A percentile compares a stretch with the other conserved stretches of the same genome.
Evolutionary conservation across 1,284 basidiomycete genomes (phyloP).

Genomic region (Neonothopanus nambi): DNA sequence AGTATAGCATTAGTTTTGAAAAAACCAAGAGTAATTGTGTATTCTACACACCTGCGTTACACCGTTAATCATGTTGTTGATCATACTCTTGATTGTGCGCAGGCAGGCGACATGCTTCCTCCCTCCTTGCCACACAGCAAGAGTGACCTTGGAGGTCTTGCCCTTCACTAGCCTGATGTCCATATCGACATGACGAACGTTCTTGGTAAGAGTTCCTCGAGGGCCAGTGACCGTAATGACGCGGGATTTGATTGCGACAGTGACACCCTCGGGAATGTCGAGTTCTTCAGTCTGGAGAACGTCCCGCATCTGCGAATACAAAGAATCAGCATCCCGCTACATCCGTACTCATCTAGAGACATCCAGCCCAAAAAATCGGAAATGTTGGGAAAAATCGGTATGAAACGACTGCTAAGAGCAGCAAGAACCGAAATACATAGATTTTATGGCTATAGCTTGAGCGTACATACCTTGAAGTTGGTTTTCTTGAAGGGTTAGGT

Average conservation of each 20-base stretch:
- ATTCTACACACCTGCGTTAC: slow-evolving; percentile 78
- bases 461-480: too few species aligned
- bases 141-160: slow-evolving; percentile 78
- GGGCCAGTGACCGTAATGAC: slow-evolving; percentile 89
- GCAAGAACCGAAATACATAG: background rate
- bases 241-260: slow-evolving; percentile 85
- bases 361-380: slow-evolving; percentile 29
- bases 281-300: slow-evolving; percentile 94
- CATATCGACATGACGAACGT: slow-evolving; percentile 94
- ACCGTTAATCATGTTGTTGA: slow-evolving; percentile 97
- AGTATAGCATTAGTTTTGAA: slow-evolving; percentile 5
- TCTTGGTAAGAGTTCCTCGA: slow-evolving; percentile 88
- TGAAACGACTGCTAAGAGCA: background rate
- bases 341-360: slow-evolving; percentile 17
- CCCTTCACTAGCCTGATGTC: slow-evolving; percentile 85
- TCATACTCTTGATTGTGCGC: slow-evolving; percentile 92
- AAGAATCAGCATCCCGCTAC: slow-evolving; percentile 19
- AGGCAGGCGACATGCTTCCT: slow-evolving; percentile 99
- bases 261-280: slow-evolving; percentile 84
- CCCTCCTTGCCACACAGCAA: slow-evolving; percentile 97
- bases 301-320: slow-evolving; percentile 75
- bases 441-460: background rate
- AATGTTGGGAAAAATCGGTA: background rate
- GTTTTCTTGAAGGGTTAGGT: too few species aligned
- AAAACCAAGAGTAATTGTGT: background rate